These are phyloP conservation scores for Aspergillus pseudotamarii DNA, from an alignment of 2,329 filamentous ascomycete species.

Conservation along the genomic window DNA sequence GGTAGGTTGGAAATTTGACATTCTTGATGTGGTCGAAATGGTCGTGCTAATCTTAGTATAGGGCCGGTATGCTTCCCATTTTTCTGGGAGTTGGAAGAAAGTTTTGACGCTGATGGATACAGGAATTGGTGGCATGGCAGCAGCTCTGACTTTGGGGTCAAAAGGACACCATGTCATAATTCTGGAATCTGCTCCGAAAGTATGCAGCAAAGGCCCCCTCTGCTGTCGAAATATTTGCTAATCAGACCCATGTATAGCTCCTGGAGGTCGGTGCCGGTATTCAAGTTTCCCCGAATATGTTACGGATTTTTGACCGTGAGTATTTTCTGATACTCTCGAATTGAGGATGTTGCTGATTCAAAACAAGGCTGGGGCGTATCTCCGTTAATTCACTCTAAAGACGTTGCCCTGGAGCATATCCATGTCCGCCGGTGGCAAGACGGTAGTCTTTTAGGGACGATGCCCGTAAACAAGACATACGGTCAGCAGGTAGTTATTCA, in stretches of 20 bases:
- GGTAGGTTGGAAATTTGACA: conserved; percentile 26
- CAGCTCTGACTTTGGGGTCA: conserved; percentile 37
- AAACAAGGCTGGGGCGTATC: conserved; percentile 38
- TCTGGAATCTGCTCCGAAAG: conserved; percentile 38
- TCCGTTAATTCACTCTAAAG: conserved; percentile 35
- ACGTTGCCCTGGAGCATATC: conserved; percentile 38
- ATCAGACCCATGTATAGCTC: conserved; percentile 23
- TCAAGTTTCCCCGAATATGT: conserved; percentile 80
- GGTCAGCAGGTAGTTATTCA: conserved; percentile 40
- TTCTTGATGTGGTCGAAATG: background rate
- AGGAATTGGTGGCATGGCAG: conserved; percentile 42
- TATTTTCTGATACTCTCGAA: background rate
- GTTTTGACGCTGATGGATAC: conserved; percentile 7
- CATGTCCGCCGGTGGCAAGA: conserved; percentile 41
- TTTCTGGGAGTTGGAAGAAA: too few relatives aligned
- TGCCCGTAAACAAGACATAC: conserved; percentile 39
- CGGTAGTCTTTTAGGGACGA: conserved; percentile 33
- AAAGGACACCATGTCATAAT: conserved; percentile 37
- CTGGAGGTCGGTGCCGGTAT: conserved; percentile 74
- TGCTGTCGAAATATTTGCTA: background rate
- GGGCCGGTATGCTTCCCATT: conserved; percentile 31
- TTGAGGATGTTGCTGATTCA: background rate
- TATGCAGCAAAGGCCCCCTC: conserved; percentile 17
- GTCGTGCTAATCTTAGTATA: conserved; percentile 11
- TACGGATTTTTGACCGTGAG: conserved; percentile 68